Base-by-base conservation (phyloP, 257 asterid species). In the Rauvolfia tetraphylla region DNA sequence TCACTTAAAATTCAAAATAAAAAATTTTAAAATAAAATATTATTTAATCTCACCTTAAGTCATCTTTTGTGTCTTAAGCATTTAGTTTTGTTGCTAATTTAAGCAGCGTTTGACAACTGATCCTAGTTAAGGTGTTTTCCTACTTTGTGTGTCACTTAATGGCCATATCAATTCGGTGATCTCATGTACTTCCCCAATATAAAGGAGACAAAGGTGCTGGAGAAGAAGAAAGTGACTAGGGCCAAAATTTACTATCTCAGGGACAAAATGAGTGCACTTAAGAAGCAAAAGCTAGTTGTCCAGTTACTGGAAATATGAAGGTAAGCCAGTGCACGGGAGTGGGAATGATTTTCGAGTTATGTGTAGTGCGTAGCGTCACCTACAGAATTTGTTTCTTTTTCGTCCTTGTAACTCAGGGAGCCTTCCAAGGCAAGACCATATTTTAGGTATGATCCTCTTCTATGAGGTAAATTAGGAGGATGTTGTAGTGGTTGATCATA, bases 241-340 rank as follows among this genome's bases (percentile, higher is more conserved):
- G 97, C 99, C 81, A 95, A 92, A 90, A 94, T 95, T 53, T 95
- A 95, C 89, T 95, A 91, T 82, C 96, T 92, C 75, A 88, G 98
- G 84, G 96, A 90, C 48, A 95, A 81, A 83, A 91, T 90, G 99
- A 92, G 91, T 63, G 92, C 98, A 51, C 92, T 95, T 23, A 95
- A 87, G 87, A 93, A 83, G 86, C 85, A 86, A 9, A 89, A 86
- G 79, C 71, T 31, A 34, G 69, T 29, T 62, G 75, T 66, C 82
- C 84, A 73, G 25, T 79, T 72, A 25, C 17, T 38, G 42, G 25
- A 63, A 14, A 38, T n/a, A 9, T 3, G 20, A 22, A 67, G 72
- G 72, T 22, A 67, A 22, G 31, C 13, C n/a, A 22, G 36, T 38
- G 18, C 5, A 67, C 12, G 42, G 38, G 33, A 67, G 72, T 67